Evolutionary conservation across 805 yeast genomes (phyloP).

Genomic region (Blastobotrys mokoenaii): DNA sequence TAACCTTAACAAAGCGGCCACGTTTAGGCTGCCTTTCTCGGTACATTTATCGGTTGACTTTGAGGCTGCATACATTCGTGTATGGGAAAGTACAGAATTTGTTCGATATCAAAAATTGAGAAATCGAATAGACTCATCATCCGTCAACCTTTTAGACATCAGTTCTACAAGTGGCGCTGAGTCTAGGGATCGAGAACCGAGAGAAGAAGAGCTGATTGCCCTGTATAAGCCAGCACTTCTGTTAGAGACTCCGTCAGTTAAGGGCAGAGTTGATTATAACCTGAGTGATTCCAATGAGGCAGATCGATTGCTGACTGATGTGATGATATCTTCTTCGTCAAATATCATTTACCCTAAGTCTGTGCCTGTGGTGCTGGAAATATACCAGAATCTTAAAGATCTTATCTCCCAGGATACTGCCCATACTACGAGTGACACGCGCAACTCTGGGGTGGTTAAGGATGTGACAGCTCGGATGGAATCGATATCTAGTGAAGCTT

Average conservation of each 20-base stretch:
- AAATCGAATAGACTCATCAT: too few species aligned
- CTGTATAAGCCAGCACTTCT: slow-evolving; percentile 31
- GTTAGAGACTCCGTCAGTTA: slow-evolving; percentile 69
- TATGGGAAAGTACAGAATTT: slow-evolving; percentile 19
- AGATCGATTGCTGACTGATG: slow-evolving; percentile 35
- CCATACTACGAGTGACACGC: neutral
- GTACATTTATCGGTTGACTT: slow-evolving; percentile 14
- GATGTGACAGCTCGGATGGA: neutral
- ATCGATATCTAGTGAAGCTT: neutral
- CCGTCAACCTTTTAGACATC: too few species aligned
- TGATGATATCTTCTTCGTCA: slow-evolving; percentile 58
- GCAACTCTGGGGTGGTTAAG: neutral
- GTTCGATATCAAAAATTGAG: slow-evolving; percentile 5
- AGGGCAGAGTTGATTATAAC: slow-evolving; percentile 46
- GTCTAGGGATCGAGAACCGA: neutral
- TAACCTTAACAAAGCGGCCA: slow-evolving; percentile 2
- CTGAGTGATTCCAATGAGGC: slow-evolving; percentile 7
- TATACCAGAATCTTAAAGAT: slow-evolving; percentile 33
- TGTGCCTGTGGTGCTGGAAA: slow-evolving; percentile 65
- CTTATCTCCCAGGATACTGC: neutral
- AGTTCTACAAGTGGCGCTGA: too few species aligned
- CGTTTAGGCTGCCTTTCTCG: slow-evolving; percentile 14
- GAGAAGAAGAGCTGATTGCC: neutral
- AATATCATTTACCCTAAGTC: slow-evolving; percentile 66
- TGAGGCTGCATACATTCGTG: slow-evolving; percentile 20